Conservation (phyloP, 352 stramenopile genomes). For the Phytophthora hibernalis region DNA sequence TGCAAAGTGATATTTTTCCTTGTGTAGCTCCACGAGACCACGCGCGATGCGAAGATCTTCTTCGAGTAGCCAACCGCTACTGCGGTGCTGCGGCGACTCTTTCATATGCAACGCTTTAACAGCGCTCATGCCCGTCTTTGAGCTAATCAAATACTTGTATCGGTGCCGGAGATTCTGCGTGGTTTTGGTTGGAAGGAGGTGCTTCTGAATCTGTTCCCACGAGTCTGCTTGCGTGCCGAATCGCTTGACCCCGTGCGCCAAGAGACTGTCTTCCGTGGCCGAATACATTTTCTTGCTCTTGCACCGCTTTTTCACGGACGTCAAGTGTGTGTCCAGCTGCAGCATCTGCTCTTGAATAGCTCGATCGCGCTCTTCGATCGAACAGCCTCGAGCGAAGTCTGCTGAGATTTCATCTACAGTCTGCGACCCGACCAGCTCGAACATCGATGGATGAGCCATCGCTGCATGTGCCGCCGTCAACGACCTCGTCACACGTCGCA, state of each 20-base stretch:
- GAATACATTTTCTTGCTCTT: slow-evolving; percentile 65
- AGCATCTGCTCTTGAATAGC: slow-evolving; percentile 66
- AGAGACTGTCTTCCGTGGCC: slow-evolving; percentile 62
- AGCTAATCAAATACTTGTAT: slow-evolving; percentile 76
- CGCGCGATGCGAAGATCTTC: slow-evolving; percentile 81
- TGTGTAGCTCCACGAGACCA: slow-evolving; percentile 70
- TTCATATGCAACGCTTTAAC: slow-evolving; percentile 71
- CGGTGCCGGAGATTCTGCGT: slow-evolving; percentile 57
- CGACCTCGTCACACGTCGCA: slow-evolving; percentile 77
- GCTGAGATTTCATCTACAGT: slow-evolving; percentile 61
- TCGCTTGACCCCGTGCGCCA: slow-evolving; percentile 74
- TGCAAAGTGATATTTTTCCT: slow-evolving; percentile 71
- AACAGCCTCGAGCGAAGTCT: slow-evolving; percentile 52
- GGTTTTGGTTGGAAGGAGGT: slow-evolving; percentile 73
- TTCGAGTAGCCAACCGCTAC: slow-evolving; percentile 72
- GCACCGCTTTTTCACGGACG: slow-evolving; percentile 48
- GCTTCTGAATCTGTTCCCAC: slow-evolving; percentile 68
- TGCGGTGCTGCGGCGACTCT: slow-evolving; percentile 40
- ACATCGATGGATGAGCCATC: slow-evolving; percentile 86
- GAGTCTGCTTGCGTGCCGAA: slow-evolving; percentile 55
- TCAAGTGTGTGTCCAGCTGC: slow-evolving; percentile 79
- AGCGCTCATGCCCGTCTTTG: slow-evolving; percentile 61
- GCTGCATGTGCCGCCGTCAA: slow-evolving; percentile 81
- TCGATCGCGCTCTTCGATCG: slow-evolving; percentile 56
- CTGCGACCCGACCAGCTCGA: slow-evolving; percentile 80